phyloP scores from a whole-genome alignment of 805 yeast genomes.

The Metschnikowia lachancei region DNA sequence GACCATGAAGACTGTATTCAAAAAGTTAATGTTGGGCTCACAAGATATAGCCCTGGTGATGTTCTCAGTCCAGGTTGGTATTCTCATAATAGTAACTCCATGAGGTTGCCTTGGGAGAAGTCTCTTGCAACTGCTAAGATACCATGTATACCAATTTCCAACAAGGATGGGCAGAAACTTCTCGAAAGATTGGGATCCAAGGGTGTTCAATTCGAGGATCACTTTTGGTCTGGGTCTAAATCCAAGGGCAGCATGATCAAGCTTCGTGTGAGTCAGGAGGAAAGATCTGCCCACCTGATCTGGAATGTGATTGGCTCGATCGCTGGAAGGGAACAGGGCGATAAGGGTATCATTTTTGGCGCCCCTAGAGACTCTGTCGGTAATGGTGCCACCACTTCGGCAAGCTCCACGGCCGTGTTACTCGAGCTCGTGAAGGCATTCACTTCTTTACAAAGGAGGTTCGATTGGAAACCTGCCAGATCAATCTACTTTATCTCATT shows the following conservation, averaged over 20 bases:
- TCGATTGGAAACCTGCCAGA: slow-evolving; percentile 81
- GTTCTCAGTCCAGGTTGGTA: slow-evolving; percentile 78
- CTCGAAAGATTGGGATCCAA: slow-evolving; percentile 30
- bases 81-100: slow-evolving; percentile 37
- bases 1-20: slow-evolving; percentile 45
- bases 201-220: slow-evolving; percentile 31
- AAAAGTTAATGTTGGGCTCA: slow-evolving; percentile 54
- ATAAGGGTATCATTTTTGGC: slow-evolving; percentile 71
- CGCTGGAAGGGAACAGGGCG: slow-evolving; percentile 75
- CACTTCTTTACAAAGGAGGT: slow-evolving; percentile 57
- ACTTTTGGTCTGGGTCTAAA: slow-evolving; percentile 28
- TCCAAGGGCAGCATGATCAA: slow-evolving; percentile 21
- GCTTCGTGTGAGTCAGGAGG: slow-evolving; percentile 36
- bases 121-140: slow-evolving; percentile 61
- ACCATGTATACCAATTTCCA: slow-evolving; percentile 75
- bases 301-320: slow-evolving; percentile 81
- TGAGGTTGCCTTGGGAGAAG: slow-evolving; percentile 42
- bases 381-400: slow-evolving; percentile 68
- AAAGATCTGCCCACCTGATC: slow-evolving; percentile 56
- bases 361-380: slow-evolving; percentile 78
- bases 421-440: slow-evolving; percentile 70
- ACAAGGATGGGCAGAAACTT: slow-evolving; percentile 55
- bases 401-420: slow-evolving; percentile 71
- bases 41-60: slow-evolving; percentile 71
- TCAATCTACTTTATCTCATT: slow-evolving; percentile 79